Conservation (phyloP, 345 rosid genomes). For the Arabis hirsuta region DNA sequence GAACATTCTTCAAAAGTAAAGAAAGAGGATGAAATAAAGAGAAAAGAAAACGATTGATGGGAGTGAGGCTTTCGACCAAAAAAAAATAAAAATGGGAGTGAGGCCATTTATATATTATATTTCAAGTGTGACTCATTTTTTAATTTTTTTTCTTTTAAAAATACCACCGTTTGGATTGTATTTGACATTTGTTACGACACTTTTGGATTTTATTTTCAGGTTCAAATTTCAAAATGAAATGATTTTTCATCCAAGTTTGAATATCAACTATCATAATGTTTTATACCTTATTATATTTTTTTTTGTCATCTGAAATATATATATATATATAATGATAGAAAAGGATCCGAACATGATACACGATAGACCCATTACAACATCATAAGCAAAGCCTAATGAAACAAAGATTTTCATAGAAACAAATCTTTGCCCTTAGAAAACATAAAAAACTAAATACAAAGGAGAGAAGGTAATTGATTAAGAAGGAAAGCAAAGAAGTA, state of each 20-base stretch:
- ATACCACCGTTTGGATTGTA: conserved; percentile 32
- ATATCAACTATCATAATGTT: conserved; percentile 1
- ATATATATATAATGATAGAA: too few species aligned
- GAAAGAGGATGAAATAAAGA: conserved; percentile 44
- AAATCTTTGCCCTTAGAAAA: too few species aligned
- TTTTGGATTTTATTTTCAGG: conserved; percentile 7
- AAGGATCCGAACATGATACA: too few species aligned
- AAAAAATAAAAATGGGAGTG: conserved; percentile 25
- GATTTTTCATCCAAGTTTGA: conserved; percentile 22
- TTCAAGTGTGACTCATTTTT: neutral
- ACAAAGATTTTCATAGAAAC: too few species aligned
- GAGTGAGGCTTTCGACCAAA: conserved; percentile 4
- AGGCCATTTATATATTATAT: conserved; percentile 12
- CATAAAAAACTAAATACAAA: too few species aligned
- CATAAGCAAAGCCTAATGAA: too few species aligned
- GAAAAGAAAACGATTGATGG: conserved; percentile 47
- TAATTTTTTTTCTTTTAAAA: neutral
- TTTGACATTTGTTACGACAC: conserved; percentile 21
- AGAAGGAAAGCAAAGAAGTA: too few species aligned
- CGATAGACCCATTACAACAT: too few species aligned
- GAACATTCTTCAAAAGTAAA: conserved; percentile 55
- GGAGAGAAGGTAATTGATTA: too few species aligned
- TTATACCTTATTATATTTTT: neutral
- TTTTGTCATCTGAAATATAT: too few species aligned
- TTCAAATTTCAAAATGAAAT: conserved; percentile 14